A percentile compares a stretch with the other conserved stretches of the same genome.
Conservation (phyloP, 768 basidiomycete species). For the Cystobasidium tubakii region DNA sequence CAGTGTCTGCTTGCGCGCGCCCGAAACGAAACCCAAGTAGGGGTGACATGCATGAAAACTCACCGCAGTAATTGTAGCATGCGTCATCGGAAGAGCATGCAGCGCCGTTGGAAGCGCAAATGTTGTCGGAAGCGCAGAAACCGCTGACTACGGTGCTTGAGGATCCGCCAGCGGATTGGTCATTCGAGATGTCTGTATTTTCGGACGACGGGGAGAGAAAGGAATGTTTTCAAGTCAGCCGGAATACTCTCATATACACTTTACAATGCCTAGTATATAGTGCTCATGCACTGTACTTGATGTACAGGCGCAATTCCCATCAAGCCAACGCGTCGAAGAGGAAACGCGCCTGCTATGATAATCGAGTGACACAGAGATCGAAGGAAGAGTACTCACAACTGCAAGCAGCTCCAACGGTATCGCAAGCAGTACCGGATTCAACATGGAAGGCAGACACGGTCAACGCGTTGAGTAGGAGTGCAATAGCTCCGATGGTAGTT, state of each 20-base stretch:
- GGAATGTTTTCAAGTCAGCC: background rate
- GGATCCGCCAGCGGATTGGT: slow-evolving; percentile 18
- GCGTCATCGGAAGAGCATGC: slow-evolving; percentile 13
- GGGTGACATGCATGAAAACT: no score
- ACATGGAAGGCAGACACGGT: slow-evolving; percentile 34
- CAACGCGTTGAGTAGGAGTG: slow-evolving; percentile 24
- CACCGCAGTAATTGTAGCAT: slow-evolving; percentile 38
- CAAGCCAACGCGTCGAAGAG: background rate
- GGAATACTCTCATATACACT: no score
- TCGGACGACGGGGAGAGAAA: background rate
- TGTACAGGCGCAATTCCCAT: no score
- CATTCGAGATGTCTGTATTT: slow-evolving; percentile 26
- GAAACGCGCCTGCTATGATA: background rate
- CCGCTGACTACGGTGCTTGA: slow-evolving; percentile 20
- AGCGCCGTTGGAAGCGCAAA: slow-evolving; percentile 29
- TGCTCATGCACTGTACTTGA: no score
- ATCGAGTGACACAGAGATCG: slow-evolving; percentile 20
- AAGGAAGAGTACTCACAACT: slow-evolving; percentile 22
- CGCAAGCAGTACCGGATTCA: slow-evolving; percentile 27
- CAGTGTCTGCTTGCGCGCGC: no score
- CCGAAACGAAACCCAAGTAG: no score
- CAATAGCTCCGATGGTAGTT: slow-evolving; percentile 23
- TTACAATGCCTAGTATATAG: no score
- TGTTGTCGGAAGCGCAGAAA: slow-evolving; percentile 21
- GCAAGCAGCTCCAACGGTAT: slow-evolving; percentile 29